Evolutionary conservation across 78 protist species (phyloP), one percentile per base, ranked within the genome.

Genomic region (Dictyostelium brefeldianum): DNA sequence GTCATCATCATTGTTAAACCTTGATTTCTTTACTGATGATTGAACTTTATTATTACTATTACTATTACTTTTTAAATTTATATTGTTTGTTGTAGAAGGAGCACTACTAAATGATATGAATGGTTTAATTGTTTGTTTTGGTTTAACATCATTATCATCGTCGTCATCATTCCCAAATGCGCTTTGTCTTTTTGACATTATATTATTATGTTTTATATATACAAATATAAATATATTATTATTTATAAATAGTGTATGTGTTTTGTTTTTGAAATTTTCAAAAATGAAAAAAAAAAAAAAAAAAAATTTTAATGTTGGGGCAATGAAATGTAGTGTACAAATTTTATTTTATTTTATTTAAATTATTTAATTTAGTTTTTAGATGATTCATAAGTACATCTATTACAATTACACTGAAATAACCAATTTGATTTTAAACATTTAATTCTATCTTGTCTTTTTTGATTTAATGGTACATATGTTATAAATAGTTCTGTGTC

Each of bases 381-480:
- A n/a, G n/a, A n/a, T n/a, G n/a, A n/a, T n/a, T n/a, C 83, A 17
- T 31, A 43, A 27, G 46, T 47, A 65, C 92, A 87, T 17, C 92
- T 11, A 17, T 48, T 41, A 50, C 92, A 87, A 29, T 77, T 18
- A 47, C 92, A 87, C 22, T 56, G 77, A 64, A 87, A 87, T 3
- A 87, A 7, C 92, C 92, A 87, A 36, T 31, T 57, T 47, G 92
- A 77, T 50, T 87, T 87, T 27, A 87, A 65, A 9, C 78, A 73
- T 9, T 54, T 12, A 0, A 12, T 22, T 31, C 92, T 47, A 9
- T 87, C 83, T 10, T 43, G 27, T 6, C 12, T n/a, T 20, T 74
- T 57, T 77, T 87, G 92, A 59, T 87, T 70, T 0, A 87, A 56
- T 41, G 92, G 92, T 7, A 87, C 77, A 57, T 87, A 87, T 14